Conservation (phyloP, 495 filamentous ascomycete genomes). For the Chaetomidium leptoderma region DNA sequence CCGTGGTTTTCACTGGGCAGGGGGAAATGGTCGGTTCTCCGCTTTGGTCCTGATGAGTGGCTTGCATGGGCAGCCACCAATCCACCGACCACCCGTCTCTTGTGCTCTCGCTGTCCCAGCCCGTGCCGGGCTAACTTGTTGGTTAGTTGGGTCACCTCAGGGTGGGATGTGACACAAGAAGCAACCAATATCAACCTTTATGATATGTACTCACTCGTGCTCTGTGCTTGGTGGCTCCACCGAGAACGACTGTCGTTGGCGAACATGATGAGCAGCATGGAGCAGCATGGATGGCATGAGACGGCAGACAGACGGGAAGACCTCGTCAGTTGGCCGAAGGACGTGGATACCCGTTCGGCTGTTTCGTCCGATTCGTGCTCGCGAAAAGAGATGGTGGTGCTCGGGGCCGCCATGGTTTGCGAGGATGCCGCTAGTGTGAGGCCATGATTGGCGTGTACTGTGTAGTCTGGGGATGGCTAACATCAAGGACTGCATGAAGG, state of each 20-base stretch:
- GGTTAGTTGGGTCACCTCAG: neutral
- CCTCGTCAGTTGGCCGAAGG: constrained; percentile 12
- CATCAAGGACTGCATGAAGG: constrained; percentile 11
- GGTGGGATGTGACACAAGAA: constrained; percentile 1
- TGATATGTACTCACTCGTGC: no score
- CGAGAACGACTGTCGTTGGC: neutral
- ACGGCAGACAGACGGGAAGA: neutral
- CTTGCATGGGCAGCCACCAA: constrained; percentile 13
- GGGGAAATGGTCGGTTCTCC: neutral
- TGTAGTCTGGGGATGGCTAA: neutral
- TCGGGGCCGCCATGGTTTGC: neutral
- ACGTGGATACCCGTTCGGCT: constrained; percentile 13
- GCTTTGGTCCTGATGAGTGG: constrained; percentile 12
- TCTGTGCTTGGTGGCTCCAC: neutral
- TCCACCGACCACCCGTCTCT: constrained; percentile 3
- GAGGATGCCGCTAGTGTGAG: neutral
- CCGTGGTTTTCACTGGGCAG: neutral
- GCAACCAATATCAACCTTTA: constrained; percentile 9
- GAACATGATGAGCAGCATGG: neutral
- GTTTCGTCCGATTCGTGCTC: constrained; percentile 16
- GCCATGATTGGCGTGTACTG: neutral
- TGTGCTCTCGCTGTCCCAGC: constrained; percentile 5
- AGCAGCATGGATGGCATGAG: neutral
- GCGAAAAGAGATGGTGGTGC: neutral
- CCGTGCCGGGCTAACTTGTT: constrained; percentile 1